A percentile compares a stretch with the other conserved stretches of the same genome.
Evolutionary conservation across 1,139 yeast genomes (phyloP).

Genomic region (Meyerozyma carpophila): DNA sequence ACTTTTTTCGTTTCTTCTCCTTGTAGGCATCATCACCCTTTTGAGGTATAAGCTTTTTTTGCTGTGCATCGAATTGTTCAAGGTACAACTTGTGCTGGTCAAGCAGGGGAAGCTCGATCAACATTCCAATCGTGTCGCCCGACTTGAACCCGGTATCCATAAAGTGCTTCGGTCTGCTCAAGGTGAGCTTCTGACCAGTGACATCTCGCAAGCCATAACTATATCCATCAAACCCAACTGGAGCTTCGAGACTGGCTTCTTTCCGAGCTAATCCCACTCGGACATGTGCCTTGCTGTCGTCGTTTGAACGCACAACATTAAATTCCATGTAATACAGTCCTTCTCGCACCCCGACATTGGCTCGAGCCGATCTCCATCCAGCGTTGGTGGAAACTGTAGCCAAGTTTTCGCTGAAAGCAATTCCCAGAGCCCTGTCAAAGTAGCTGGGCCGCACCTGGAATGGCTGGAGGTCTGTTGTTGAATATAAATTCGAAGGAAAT

Average conservation of each 20-base stretch:
- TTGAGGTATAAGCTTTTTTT: conserved; percentile 9
- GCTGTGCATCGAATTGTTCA: conserved; percentile 13
- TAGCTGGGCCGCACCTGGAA: conserved; percentile 55
- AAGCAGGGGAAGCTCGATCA: conserved; percentile 63
- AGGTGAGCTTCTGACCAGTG: conserved; percentile 72
- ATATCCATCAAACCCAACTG: conserved; percentile 92
- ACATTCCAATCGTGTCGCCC: conserved; percentile 82
- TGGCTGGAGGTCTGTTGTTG: conserved; percentile 74
- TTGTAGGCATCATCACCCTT: conserved; percentile 8
- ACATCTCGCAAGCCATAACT: conserved; percentile 87
- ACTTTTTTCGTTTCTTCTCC: conserved; percentile 15
- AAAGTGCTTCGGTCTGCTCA: conserved; percentile 60
- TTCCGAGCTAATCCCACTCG: conserved; percentile 77
- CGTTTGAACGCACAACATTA: conserved; percentile 45
- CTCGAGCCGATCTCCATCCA: conserved; percentile 81
- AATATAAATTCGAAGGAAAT: conserved; percentile 57
- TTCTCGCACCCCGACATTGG: conserved; percentile 71
- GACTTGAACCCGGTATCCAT: conserved; percentile 50
- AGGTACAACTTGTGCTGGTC: conserved; percentile 34
- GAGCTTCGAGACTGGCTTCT: conserved; percentile 90
- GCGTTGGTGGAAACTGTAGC: conserved; percentile 46
- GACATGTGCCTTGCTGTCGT: conserved; percentile 49
- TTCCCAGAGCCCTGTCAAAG: conserved; percentile 68
- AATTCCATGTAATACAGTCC: conserved; percentile 83
- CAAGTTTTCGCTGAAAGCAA: conserved; percentile 40